Evolutionary conservation across 225 moss, liverwort and hornwort genomes (phyloP), one percentile per base, ranked within the genome.

Genomic region (Neckera pumila): DNA sequence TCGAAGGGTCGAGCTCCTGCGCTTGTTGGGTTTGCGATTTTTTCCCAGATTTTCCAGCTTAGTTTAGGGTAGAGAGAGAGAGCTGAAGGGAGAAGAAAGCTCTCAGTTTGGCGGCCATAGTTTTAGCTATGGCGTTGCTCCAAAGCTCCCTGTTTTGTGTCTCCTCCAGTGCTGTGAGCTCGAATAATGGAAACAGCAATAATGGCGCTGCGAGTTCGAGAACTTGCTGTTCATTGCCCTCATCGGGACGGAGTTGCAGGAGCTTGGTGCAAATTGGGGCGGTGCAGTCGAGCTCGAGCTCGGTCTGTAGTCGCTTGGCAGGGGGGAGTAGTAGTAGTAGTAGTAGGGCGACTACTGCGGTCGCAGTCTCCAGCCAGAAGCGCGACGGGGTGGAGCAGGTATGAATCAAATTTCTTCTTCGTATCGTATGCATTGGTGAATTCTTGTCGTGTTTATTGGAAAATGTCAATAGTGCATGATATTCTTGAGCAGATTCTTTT

Each of bases 321-420:
- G 49, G 56, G 3, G 76, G 75, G 33, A 82, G 49, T 82, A 78
- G 53, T 53, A 53, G 51, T 9, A 45, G 45, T 51, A 51, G 36
- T 49, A 65, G n/a, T 53, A 72, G 92, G 78, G 86, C 89, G 40
- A 43, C 84, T 6, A 84, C 79, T 14, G 91, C 86, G 12, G 76
- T 92, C 9, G 80, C 74, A 1, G 91, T 92, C 61, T 88, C 89
- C 54, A 91, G 92, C 85, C 92, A 92, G 81, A 92, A 92, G 47
- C 92, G 91, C 14, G 91, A 92, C n/a, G 92, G 83, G 27, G 88
- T 90, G 28, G 92, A 92, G 7, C 92, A 92, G 92, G 92, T 91
- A 36, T 22, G 25, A 26, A 19, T 64, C 76, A 18, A 72, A 60
- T 12, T 53, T 5, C 12, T 53, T 33, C n/a, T 58, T 23, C 38